A percentile compares a stretch with the other conserved stretches of the same genome.
Conservation (phyloP, 1,284 basidiomycete species). For the Tranzscheliella williamsii region DNA sequence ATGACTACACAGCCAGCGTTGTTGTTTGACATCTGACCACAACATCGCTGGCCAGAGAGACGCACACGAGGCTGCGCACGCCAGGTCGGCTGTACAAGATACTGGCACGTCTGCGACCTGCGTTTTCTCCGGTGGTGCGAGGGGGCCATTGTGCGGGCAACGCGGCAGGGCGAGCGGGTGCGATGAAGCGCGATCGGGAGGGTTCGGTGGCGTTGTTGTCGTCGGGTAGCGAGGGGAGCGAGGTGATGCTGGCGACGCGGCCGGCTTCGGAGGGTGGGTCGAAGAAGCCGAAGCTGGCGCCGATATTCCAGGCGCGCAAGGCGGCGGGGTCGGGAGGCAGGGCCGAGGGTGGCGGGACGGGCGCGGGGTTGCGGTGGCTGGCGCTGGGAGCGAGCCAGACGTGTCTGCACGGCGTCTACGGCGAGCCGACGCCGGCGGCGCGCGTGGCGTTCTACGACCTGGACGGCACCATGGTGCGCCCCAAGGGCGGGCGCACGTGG, state of each 20-base stretch:
- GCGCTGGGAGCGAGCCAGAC: constrained; percentile 13
- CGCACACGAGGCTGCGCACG: no score
- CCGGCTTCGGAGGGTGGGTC: neutral
- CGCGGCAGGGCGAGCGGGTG: no score
- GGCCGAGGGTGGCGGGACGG: neutral
- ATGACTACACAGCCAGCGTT: no score
- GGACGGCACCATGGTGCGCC: constrained; percentile 47
- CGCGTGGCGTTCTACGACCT: constrained; percentile 49
- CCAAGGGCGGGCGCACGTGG: constrained; percentile 35
- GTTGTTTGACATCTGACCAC: no score
- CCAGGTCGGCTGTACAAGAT: no score
- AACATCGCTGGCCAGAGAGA: no score
- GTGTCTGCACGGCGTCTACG: constrained; percentile 29
- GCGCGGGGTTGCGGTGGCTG: constrained; percentile 18
- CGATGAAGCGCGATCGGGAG: no score
- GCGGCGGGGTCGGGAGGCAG: neutral
- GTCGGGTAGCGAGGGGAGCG: no score
- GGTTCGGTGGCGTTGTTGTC: no score
- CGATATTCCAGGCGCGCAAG: constrained; percentile 25
- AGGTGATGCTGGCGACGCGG: neutral
- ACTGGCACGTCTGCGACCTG: no score
- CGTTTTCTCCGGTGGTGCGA: no score
- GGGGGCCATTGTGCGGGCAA: no score
- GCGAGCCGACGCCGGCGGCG: constrained; percentile 10
- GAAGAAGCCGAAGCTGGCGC: constrained; percentile 16